Evolutionary conservation across 2,329 filamentous ascomycete genomes (phyloP), one percentile per base, ranked within the genome.

Genomic region (Diplodia seriata): DNA sequence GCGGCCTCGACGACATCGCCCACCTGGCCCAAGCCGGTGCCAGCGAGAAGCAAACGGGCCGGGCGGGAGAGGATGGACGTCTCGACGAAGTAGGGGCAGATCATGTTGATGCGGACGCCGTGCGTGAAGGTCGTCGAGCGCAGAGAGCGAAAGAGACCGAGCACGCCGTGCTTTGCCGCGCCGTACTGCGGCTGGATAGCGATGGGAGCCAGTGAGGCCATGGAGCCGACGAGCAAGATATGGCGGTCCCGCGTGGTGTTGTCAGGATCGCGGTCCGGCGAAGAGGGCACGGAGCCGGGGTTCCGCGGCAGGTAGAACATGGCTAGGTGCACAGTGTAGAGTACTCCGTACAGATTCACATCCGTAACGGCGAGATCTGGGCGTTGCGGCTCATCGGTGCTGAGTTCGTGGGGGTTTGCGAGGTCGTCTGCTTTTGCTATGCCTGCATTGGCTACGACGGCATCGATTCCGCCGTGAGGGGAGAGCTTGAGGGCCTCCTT

Each of bases 51-150:
- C 2, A 84, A 69, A 33, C 85, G 81, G 20, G 81, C 87, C 1
- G 71, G 67, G 1, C 77, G 68, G 0, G 82, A 77, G 4, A 89
- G 74, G 54, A 91, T 83, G n/a, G 87, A 85, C 15, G 87, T 89
- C 71, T 88, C 85, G 72, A 85, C 83, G 75, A 90, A 91, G 77
- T 90, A 91, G 0, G 89, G 89, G 68, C 84, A 85, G n/a, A 91
- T 75, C 73, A 90, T 81, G 74, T 91, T 91, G 69, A 90, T 80
- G 54, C 90, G 83, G 51, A 91, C 78, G 29, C 86, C 85, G 51
- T 82, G 77, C 8, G 77, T 71, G 66, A 82, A 81, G 2, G 83
- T 80, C 7, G 79, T 84, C 4, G 80, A 75, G 18, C 89, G 82
- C 55, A 91, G 78, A 6, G 83, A 81, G 53, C 89, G 83, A 76